Base-by-base conservation (phyloP, 441 rosid species). In the Gossypium lobatum region DNA sequence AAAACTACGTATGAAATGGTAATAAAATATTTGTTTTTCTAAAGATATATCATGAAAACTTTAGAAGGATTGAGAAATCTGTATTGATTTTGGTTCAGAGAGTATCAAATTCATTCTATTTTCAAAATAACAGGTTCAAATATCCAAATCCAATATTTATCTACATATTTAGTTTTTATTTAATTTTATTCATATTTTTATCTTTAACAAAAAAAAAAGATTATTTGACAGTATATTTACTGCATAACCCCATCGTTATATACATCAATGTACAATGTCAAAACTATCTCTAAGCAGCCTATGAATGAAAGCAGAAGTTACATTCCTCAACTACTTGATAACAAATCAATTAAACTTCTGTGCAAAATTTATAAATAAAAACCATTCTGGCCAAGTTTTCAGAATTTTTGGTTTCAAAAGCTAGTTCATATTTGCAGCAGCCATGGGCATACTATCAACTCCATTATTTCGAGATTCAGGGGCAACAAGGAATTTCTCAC, bases 401-500 rank as follows among this genome's bases (percentile, higher is more conserved):
- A 74, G 77, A 68, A 7, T 37, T 72, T 70, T 58, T 54, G 60
- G 4, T 45, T 71, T 57, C 39, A 14, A 48, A 34, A 52, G 31
- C 55, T 17, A 26, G 52, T 72, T 54, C 18, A 55, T 14, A 14
- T 26, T 69, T 31, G 37, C 61, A 70, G 73, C 42, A 34, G 42
- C 42, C 42, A 34, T 6, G 42, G 9, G 42, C 50, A 53, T 72
- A 7, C 10, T 54, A 69, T 59, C 68, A 75, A 52, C 76, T 74
- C 37, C 67, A 42, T 13, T 58, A 66, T 57, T 60, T 59, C 52
- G 67, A 77, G 70, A 57, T 21, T 25, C 68, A 58, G 58, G 23
- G 45, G 72, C 74, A 68, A 60, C n/a, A 42, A 66, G 76, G 75
- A 83, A 86, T 23, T 77, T 76, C 72, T 88, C 87, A 11, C 76